Evolutionary conservation across 2,329 filamentous ascomycete species (phyloP).

Genomic region (Plectosphaerella cucumerina): DNA sequence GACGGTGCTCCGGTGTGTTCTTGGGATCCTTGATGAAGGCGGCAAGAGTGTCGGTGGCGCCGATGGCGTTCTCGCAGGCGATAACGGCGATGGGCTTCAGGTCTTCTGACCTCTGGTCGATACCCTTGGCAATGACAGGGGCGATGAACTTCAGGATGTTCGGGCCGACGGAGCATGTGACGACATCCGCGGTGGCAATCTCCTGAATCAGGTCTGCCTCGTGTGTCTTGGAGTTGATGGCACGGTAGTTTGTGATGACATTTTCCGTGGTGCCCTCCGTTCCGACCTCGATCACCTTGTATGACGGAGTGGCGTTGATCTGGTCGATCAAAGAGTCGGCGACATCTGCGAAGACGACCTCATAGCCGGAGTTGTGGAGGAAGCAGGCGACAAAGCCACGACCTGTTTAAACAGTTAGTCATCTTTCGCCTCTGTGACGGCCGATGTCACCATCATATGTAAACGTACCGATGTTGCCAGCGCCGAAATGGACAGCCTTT

Average conservation of each 20-base stretch:
- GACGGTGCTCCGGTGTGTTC: conserved; percentile 65
- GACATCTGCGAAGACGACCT: conserved; percentile 96
- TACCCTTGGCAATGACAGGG: conserved; percentile 89
- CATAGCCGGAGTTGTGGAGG: conserved; percentile 89
- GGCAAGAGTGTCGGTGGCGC: conserved; percentile 84
- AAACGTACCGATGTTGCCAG: conserved; percentile 71
- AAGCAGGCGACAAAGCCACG: conserved; percentile 87
- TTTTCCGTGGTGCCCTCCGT: conserved; percentile 75
- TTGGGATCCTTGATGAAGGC: conserved; percentile 71
- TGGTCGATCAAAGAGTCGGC: conserved; percentile 76
- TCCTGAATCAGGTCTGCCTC: conserved; percentile 78
- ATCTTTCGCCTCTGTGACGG: background rate
- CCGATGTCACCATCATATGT: background rate
- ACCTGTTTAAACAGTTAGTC: conserved; percentile 26
- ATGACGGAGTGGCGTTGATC: conserved; percentile 71
- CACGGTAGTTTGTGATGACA: conserved; percentile 90
- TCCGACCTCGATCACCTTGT: conserved; percentile 91
- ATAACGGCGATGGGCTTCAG: conserved; percentile 78
- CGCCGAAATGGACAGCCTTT: conserved; percentile 81
- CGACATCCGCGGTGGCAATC: conserved; percentile 81
- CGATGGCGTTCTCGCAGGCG: conserved; percentile 97
- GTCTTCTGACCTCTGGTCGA: conserved; percentile 66
- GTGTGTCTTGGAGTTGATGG: conserved; percentile 89
- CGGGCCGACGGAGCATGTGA: conserved; percentile 95
- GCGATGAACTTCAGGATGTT: conserved; percentile 97